These are phyloP conservation scores for Jasminum sambac DNA, from an alignment of 257 asterid genomes.

Conservation along the genomic window DNA sequence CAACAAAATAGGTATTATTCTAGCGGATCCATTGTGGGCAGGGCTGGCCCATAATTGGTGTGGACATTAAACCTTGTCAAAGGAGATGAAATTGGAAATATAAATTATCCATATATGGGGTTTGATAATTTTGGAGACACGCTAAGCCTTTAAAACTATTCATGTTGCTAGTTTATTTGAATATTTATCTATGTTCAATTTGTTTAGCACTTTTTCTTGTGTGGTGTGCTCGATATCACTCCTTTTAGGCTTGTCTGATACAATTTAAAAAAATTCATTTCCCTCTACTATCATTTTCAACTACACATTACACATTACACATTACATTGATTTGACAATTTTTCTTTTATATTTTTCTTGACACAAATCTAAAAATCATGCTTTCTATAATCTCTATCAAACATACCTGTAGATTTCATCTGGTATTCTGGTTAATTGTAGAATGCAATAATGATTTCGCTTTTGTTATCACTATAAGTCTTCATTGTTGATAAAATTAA, in stretches of 20 bases:
- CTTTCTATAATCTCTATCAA: too few relatives aligned
- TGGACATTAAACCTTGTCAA: constrained; percentile 8
- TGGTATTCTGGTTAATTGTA: neutral
- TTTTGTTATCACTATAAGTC: neutral
- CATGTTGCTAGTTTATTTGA: constrained; percentile 1
- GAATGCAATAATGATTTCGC: constrained; percentile 4
- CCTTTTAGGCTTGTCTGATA: constrained; percentile 1
- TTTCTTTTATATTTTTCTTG: too few relatives aligned
- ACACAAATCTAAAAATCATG: too few relatives aligned
- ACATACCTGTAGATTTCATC: too few relatives aligned
- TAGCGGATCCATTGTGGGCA: constrained; percentile 17
- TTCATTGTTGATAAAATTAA: neutral
- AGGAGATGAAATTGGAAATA: constrained; percentile 1
- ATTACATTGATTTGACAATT: too few relatives aligned
- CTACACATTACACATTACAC: too few relatives aligned
- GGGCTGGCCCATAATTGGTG: constrained; percentile 3
- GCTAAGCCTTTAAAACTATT: constrained; percentile 19
- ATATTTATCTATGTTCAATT: neutral
- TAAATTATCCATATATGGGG: constrained; percentile 19
- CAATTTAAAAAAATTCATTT: too few relatives aligned
- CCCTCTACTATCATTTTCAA: too few relatives aligned
- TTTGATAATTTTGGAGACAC: constrained; percentile 20
- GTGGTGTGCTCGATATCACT: constrained; percentile 17
- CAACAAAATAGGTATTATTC: neutral
- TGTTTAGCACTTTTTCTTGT: constrained; percentile 6